Base-by-base conservation (phyloP, 2,329 filamentous ascomycete genomes). In the Cladosporium sp. region DNA sequence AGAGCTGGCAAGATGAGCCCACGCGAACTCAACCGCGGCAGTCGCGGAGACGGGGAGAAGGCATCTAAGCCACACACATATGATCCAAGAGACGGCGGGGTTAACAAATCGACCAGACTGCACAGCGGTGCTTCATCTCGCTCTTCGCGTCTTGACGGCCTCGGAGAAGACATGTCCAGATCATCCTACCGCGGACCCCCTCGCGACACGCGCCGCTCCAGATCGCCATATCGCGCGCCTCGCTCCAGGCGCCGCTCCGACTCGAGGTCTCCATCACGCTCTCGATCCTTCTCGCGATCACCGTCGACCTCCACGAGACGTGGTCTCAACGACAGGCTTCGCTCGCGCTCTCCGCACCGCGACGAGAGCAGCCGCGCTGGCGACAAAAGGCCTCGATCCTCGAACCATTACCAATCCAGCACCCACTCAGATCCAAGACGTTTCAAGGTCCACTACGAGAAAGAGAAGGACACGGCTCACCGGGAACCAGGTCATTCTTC, bases 101-200 rank as follows among this genome's bases (percentile, higher is more conserved):
- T 96, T 96, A 89, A 96, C 90, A 89, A 88, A 84, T 85, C 81
- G 82, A 83, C 88, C 89, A 96, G 91, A 92, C 82, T 58, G 58
- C 55, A 35, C 32, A 48, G 60, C 61, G 60, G 61, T 65, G 68
- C 67, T 71, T 70, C 68, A 70, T 71, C 68, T 69, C 68, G 66
- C 34, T 37, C 62, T 64, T 59, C 65, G 65, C 66, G 62, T 22
- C 54, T 28, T 15, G 45, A 58, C 40, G 60, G 57, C 15, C 53
- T 56, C 44, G 50, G 60, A 58, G 58, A 52, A 36, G 62, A 64
- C 40, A 65, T 63, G 60, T 70, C 71, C 58, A 66, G 62, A 59
- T 71, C 70, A 56, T 42, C 61, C 48, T 63, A 65, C 65, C 68
- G 71, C 65, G 61, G 75, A 64, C 48, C 58, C 7, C 52, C 49